These are phyloP conservation scores for Pelargonium fulgidum DNA, from an alignment of 441 rosid species.

Conservation along the genomic window DNA sequence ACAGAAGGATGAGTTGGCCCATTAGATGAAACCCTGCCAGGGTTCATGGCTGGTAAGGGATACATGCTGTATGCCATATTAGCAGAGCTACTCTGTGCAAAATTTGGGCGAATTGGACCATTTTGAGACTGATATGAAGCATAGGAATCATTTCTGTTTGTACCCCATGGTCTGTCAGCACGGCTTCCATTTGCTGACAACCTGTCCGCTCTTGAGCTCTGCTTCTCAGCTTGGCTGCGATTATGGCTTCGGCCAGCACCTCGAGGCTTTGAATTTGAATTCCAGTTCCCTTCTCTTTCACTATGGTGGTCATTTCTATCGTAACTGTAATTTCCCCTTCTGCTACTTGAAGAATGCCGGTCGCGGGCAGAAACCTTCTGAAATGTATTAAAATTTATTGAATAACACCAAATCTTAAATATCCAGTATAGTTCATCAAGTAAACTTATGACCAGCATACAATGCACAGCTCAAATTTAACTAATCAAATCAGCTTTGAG, in stretches of 20 bases:
- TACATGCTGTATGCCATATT: slow-evolving; percentile 64
- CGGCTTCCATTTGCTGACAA: slow-evolving; percentile 41
- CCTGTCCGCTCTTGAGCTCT: slow-evolving; percentile 51
- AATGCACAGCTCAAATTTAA: neutral
- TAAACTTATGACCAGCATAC: neutral
- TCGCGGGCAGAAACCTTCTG: slow-evolving; percentile 72
- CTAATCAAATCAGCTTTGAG: too few relatives aligned
- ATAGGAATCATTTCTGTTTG: slow-evolving; percentile 51
- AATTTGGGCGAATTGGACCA: slow-evolving; percentile 45
- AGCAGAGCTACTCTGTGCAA: slow-evolving; percentile 45
- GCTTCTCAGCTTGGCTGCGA: slow-evolving; percentile 56
- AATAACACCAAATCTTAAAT: neutral
- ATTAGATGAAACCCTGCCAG: slow-evolving; percentile 47
- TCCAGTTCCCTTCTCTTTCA: slow-evolving; percentile 83
- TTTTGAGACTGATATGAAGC: slow-evolving; percentile 60
- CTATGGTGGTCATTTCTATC: slow-evolving; percentile 68
- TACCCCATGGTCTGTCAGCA: slow-evolving; percentile 62
- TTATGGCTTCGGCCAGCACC: slow-evolving; percentile 52
- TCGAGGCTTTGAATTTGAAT: slow-evolving; percentile 48
- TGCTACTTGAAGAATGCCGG: slow-evolving; percentile 50
- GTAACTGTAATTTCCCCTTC: slow-evolving; percentile 65
- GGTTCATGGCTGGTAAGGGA: slow-evolving; percentile 49
- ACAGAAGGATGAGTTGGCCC: slow-evolving; percentile 71
- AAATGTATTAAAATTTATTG: slow-evolving; percentile 20
- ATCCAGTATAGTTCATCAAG: neutral